Percentiles rank a stretch among this genome's conserved stretches.
phyloP scores from a whole-genome alignment of 257 asterid genomes.

The Henckelia pumila region DNA sequence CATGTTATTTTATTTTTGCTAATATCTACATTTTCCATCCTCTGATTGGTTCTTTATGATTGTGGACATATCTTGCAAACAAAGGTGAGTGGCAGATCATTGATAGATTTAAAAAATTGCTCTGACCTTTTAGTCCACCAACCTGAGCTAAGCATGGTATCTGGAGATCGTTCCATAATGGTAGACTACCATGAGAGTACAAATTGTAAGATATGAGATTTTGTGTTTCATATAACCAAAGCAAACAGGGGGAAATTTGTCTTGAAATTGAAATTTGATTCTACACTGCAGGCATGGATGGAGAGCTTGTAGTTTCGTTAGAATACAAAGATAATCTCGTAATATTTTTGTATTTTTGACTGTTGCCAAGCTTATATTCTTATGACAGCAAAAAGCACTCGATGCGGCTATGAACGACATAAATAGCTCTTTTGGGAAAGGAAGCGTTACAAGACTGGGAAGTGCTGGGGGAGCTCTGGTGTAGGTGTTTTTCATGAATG shows the following conservation, averaged over 20 bases:
- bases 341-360: neutral
- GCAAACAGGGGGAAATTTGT: too few relatives aligned
- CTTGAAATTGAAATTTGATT: too few relatives aligned
- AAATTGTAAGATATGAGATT: too few relatives aligned
- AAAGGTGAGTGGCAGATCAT: neutral
- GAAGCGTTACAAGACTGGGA: slow-evolving; percentile 95
- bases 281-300: too few relatives aligned
- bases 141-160: neutral
- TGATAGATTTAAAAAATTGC: neutral
- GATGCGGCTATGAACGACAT: slow-evolving; percentile 97
- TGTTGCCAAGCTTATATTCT: slow-evolving; percentile 15
- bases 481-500: slow-evolving; percentile 48
- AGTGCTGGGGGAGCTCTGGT: slow-evolving; percentile 98
- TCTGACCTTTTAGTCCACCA: neutral
- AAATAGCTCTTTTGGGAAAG: slow-evolving; percentile 92
- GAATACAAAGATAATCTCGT: neutral
- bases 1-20: neutral
- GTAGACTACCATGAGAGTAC: too few relatives aligned
- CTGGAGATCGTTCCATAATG: too few relatives aligned
- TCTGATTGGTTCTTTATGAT: neutral
- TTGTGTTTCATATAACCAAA: too few relatives aligned
- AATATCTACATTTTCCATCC: neutral
- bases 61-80: neutral
- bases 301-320: neutral
- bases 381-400: slow-evolving; percentile 80